Percentiles rank a stretch among this genome's conserved stretches.
phyloP scores from a whole-genome alignment of 257 asterid species.

The Forsythia viridissima region DNA sequence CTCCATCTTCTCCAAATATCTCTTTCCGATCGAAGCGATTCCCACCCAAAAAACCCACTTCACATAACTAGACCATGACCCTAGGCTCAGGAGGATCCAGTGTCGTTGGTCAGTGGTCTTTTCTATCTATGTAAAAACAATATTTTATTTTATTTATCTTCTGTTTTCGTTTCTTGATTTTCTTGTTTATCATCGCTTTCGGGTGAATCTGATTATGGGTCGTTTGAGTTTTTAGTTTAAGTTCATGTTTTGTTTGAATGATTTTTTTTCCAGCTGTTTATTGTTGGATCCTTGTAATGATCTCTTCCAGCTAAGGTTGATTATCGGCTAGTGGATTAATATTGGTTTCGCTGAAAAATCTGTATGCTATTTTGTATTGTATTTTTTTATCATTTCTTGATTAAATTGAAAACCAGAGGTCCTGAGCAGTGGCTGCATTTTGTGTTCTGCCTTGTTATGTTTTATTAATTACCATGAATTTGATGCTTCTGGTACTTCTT shows the following conservation, averaged over 20 bases:
- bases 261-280: conserved; percentile 2
- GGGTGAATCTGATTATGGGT: conserved; percentile 6
- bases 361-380: not conserved
- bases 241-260: not conserved
- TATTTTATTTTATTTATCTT: not conserved
- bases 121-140: not conserved
- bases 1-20: conserved; percentile 14
- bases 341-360: not conserved
- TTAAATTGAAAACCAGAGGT: not conserved
- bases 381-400: not conserved
- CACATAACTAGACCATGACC: conserved; percentile 43
- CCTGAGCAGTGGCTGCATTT: not conserved
- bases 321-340: not conserved
- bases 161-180: not conserved
- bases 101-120: conserved; percentile 50
- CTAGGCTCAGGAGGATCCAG: conserved; percentile 80
- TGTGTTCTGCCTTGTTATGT: not conserved
- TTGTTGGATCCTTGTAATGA: conserved; percentile 6
- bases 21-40: conserved; percentile 38
- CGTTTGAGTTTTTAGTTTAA: not conserved
- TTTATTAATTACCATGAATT: not conserved
- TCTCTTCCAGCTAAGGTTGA: conserved; percentile 9
- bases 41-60: conserved; percentile 19
- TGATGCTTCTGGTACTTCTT: conserved; percentile 2
- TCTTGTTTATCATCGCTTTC: not conserved